phyloP scores from a whole-genome alignment of 2,329 filamentous ascomycete genomes.

The Colletotrichum phormii region DNA sequence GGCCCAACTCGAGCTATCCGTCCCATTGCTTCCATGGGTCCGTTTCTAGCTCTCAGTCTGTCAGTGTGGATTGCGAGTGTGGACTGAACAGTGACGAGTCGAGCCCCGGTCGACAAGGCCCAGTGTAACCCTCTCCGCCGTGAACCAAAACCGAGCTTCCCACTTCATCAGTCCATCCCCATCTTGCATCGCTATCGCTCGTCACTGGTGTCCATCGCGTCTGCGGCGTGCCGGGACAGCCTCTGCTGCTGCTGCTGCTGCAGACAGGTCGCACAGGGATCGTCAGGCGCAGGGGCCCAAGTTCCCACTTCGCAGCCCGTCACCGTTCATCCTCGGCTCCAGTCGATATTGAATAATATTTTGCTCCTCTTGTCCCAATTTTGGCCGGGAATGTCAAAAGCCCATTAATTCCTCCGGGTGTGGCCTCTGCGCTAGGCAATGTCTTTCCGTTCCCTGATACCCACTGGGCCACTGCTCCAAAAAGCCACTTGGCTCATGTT shows the following conservation, averaged over 20 bases:
- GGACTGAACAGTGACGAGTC: neutral
- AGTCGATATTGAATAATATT: constrained; percentile 4
- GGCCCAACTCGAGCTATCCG: constrained; percentile 31
- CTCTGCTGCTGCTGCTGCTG: neutral
- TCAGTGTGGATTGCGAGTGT: neutral
- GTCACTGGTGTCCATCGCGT: constrained; percentile 8
- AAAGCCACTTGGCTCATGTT: constrained; percentile 12
- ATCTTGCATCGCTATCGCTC: constrained; percentile 25
- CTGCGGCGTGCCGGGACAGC: neutral
- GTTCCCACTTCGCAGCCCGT: constrained; percentile 5
- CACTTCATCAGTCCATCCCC: constrained; percentile 26
- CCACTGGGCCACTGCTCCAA: constrained; percentile 5
- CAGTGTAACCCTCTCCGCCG: constrained; percentile 17
- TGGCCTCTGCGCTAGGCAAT: constrained; percentile 17
- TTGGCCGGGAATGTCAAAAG: constrained; percentile 17
- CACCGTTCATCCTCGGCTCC: constrained; percentile 23
- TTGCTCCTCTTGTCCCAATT: neutral
- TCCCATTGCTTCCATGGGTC: constrained; percentile 20
- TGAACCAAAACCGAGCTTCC: constrained; percentile 14
- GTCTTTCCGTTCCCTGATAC: constrained; percentile 26
- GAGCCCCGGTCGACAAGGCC: constrained; percentile 23
- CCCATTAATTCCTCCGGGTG: constrained; percentile 6
- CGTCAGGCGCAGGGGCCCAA: constrained; percentile 18
- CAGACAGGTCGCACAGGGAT: constrained; percentile 12
- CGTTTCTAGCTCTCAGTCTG: constrained; percentile 2